A percentile compares a stretch with the other conserved stretches of the same genome.
phyloP scores from a whole-genome alignment of 768 basidiomycete species.

The Flagelloscypha sp. region DNA sequence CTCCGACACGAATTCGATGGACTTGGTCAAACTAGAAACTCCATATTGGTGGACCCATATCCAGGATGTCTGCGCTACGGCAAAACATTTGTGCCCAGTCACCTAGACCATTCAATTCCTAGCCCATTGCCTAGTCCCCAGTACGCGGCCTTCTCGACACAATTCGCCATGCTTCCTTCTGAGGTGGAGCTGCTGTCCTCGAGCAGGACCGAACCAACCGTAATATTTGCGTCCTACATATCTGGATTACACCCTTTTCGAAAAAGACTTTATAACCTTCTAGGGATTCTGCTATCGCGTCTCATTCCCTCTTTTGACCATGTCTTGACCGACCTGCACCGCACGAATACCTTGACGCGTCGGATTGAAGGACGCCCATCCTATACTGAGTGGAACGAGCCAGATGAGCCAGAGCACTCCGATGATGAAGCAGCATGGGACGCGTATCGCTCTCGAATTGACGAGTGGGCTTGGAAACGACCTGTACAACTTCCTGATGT shows the following conservation, averaged over 20 bases:
- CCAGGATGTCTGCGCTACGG: conserved; percentile 32
- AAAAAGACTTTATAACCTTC: conserved; percentile 20
- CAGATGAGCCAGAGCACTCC: conserved; percentile 38
- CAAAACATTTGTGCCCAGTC: conserved; percentile 27
- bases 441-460: conserved; percentile 31
- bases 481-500: conserved; percentile 41
- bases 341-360: conserved; percentile 34
- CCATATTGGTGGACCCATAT: conserved; percentile 31
- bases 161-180: conserved; percentile 37
- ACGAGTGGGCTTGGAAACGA: conserved; percentile 33
- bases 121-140: conserved; percentile 22
- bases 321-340: conserved; percentile 42
- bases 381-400: conserved; percentile 41
- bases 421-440: conserved; percentile 43
- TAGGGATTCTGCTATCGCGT: conserved; percentile 24
- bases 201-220: conserved; percentile 17
- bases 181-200: conserved; percentile 27
- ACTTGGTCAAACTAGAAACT: no score
- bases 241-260: conserved; percentile 39
- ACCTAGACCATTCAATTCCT: conserved; percentile 10
- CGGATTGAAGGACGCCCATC: conserved; percentile 34
- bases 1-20: no score
- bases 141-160: conserved; percentile 25
- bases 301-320: conserved; percentile 45
- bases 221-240: conserved; percentile 46